phyloP scores from a whole-genome alignment of 441 rosid genomes.

The Euphorbia corollata region DNA sequence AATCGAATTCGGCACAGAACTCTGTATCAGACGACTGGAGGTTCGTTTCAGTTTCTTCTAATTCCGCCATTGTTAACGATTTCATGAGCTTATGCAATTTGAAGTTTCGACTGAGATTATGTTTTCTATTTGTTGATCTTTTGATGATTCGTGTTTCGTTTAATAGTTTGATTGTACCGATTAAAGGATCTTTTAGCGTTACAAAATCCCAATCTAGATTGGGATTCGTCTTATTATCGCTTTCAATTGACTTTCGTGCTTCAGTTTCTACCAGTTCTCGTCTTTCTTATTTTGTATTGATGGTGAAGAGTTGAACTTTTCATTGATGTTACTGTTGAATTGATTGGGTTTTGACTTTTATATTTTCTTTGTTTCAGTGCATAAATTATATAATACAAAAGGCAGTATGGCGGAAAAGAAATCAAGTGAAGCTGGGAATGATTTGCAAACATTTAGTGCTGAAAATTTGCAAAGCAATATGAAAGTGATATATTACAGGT shows the following conservation, averaged over 20 bases:
- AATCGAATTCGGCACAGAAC: background rate
- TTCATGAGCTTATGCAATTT: background rate
- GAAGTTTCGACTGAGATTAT: background rate
- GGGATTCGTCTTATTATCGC: background rate
- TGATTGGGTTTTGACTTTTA: background rate
- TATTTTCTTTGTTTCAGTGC: slow-evolving; percentile 10
- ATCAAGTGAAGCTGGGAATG: slow-evolving; percentile 45
- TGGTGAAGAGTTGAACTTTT: background rate
- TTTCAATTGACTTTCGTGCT: background rate
- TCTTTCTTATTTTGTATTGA: background rate
- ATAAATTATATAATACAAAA: background rate
- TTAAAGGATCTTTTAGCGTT: slow-evolving; percentile 16
- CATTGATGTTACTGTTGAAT: background rate
- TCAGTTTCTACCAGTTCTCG: background rate
- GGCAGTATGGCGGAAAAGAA: slow-evolving; percentile 60
- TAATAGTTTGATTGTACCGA: background rate
- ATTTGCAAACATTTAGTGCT: slow-evolving; percentile 54
- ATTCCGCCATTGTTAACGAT: background rate
- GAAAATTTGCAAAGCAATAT: slow-evolving; percentile 86
- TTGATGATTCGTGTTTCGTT: slow-evolving; percentile 2
- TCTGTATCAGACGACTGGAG: slow-evolving; percentile 4
- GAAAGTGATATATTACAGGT: slow-evolving; percentile 91
- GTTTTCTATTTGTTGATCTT: background rate
- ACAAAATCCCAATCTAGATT: background rate
- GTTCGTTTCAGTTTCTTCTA: slow-evolving; percentile 1